Conservation (phyloP, 495 filamentous ascomycete species). For the Aspergillus ellipticus region DNA sequence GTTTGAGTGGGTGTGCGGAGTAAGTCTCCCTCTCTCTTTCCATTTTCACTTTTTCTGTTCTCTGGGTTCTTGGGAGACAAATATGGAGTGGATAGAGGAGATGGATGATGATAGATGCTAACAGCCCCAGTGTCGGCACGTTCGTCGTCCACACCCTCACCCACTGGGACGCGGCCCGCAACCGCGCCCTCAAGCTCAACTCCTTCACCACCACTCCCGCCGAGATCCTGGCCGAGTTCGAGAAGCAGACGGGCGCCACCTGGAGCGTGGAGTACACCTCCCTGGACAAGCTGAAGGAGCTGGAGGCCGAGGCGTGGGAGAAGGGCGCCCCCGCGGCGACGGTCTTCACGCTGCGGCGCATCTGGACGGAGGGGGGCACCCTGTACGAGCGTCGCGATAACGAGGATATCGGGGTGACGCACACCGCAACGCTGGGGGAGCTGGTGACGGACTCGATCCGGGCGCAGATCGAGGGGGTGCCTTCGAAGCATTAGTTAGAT, state of each 20-base stretch:
- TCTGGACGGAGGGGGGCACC: constrained; percentile 70
- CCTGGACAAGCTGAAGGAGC: constrained; percentile 43
- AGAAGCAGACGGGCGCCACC: constrained; percentile 57
- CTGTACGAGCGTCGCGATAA: constrained; percentile 67
- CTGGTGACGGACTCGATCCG: constrained; percentile 28
- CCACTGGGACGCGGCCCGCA: constrained; percentile 48
- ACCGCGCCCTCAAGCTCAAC: constrained; percentile 61
- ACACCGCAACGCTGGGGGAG: constrained; percentile 47
- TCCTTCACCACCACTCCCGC: constrained; percentile 64
- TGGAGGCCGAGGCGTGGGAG: constrained; percentile 56
- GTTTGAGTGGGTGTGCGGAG: constrained; percentile 66
- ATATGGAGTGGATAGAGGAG: background rate
- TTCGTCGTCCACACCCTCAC: constrained; percentile 58
- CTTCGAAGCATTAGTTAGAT: background rate
- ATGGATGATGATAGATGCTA: too few species aligned
- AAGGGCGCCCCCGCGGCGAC: constrained; percentile 51
- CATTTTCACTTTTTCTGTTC: too few species aligned
- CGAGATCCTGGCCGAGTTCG: constrained; percentile 60
- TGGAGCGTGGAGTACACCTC: constrained; percentile 50
- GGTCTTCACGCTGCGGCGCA: constrained; percentile 55
- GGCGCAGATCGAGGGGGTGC: constrained; percentile 2
- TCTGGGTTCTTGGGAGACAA: background rate
- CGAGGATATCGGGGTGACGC: constrained; percentile 44
- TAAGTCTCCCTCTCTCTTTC: constrained; percentile 33
- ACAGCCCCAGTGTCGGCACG: constrained; percentile 54